These are phyloP conservation scores for Podospora bellae-mahoneyi DNA, from an alignment of 495 filamentous ascomycete species.

Conservation along the genomic window DNA sequence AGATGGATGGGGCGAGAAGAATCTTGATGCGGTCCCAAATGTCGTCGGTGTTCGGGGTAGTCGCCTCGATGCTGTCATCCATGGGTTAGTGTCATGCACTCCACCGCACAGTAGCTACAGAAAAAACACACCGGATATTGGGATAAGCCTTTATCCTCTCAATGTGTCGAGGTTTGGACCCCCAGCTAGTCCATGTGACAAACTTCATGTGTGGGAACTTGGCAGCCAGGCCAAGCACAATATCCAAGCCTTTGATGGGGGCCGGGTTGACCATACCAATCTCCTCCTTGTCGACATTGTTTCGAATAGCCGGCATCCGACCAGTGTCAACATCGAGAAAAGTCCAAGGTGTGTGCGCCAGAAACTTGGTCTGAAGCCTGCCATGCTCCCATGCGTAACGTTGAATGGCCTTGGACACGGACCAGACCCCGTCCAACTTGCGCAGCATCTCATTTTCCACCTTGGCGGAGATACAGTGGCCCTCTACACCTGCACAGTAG, in stretches of 20 bases:
- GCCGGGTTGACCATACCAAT: conserved; percentile 37
- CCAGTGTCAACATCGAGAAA: conserved; percentile 26
- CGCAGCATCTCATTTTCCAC: conserved; percentile 26
- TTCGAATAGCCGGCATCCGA: conserved; percentile 22
- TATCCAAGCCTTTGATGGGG: conserved; percentile 31
- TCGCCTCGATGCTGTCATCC: conserved; percentile 21
- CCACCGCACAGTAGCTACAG: neutral
- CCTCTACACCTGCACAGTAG: conserved; percentile 24
- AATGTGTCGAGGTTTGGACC: conserved; percentile 20
- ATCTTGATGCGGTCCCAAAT: conserved; percentile 36
- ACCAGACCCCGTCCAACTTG: conserved; percentile 31
- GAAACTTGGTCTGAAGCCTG: conserved; percentile 25
- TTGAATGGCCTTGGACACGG: conserved; percentile 29
- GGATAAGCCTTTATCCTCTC: conserved; percentile 18
- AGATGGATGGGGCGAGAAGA: conserved; percentile 31
- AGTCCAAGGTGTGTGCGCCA: conserved; percentile 27
- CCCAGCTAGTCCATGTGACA: conserved; percentile 35
- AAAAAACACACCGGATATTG: conserved; percentile 28
- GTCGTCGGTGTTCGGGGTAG: conserved; percentile 29
- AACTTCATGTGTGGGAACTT: conserved; percentile 30
- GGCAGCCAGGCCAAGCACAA: conserved; percentile 28
- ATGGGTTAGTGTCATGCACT: conserved; percentile 2
- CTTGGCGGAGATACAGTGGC: conserved; percentile 28
- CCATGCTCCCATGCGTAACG: conserved; percentile 29
- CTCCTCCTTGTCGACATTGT: conserved; percentile 31